Evolutionary conservation across 805 yeast species (phyloP).

Genomic region (Lachancea nothofagi): DNA sequence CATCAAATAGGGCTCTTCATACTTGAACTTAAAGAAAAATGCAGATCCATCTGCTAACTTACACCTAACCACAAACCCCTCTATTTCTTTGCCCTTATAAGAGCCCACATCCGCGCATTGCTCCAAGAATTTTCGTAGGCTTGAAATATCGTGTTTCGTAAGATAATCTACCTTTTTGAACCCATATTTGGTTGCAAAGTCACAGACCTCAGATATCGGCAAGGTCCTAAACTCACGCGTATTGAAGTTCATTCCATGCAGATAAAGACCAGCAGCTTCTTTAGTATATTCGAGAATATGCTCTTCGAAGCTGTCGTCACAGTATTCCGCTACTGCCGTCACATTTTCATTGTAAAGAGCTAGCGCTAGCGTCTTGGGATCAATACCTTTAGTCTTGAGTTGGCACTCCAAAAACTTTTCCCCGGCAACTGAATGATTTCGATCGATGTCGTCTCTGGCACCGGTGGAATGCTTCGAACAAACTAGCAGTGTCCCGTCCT

Average conservation of each 20-base stretch:
- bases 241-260: slow-evolving; percentile 84
- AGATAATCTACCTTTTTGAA: slow-evolving; percentile 55
- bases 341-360: slow-evolving; percentile 44
- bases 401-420: slow-evolving; percentile 52
- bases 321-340: slow-evolving; percentile 88
- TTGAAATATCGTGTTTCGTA: slow-evolving; percentile 34
- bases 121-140: slow-evolving; percentile 48
- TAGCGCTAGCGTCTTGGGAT: slow-evolving; percentile 49
- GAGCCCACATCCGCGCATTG: slow-evolving; percentile 60
- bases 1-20: slow-evolving; percentile 90
- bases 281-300: slow-evolving; percentile 74
- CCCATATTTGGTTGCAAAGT: slow-evolving; percentile 64
- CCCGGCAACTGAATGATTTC: slow-evolving; percentile 76
- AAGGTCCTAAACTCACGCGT: slow-evolving; percentile 56
- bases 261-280: slow-evolving; percentile 71
- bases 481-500: slow-evolving; percentile 71
- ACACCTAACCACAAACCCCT: slow-evolving; percentile 89
- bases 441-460: slow-evolving; percentile 42
- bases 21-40: slow-evolving; percentile 86
- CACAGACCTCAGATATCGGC: slow-evolving; percentile 52
- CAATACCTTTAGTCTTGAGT: slow-evolving; percentile 37
- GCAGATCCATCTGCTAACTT: slow-evolving; percentile 22
- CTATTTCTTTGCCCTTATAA: slow-evolving; percentile 67
- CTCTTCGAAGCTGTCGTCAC: slow-evolving; percentile 92
- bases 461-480: slow-evolving; percentile 93